These are phyloP conservation scores for Fagopyrum tataricum DNA, from an alignment of 148 eudicot genomes.

Conservation along the genomic window DNA sequence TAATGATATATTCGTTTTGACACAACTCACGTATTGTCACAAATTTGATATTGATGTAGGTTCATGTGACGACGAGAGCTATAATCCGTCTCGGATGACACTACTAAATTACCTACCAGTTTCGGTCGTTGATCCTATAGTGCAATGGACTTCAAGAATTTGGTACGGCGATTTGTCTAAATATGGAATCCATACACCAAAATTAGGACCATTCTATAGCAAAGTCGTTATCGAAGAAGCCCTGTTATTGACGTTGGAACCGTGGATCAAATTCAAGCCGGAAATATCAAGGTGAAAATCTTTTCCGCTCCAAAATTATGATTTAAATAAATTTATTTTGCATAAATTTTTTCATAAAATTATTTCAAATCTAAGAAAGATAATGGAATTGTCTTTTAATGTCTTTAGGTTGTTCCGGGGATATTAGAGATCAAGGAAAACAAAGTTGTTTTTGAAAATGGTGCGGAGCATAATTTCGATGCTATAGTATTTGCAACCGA, in stretches of 20 bases:
- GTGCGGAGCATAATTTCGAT: slow-evolving; percentile 20
- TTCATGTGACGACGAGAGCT: slow-evolving; percentile 24
- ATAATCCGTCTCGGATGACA: slow-evolving; percentile 21
- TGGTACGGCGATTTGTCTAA: slow-evolving; percentile 24
- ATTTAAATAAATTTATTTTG: too few relatives aligned
- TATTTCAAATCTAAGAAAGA: too few relatives aligned
- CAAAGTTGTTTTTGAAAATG: slow-evolving; percentile 20
- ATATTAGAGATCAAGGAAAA: slow-evolving; percentile 18
- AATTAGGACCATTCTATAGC: slow-evolving; percentile 24
- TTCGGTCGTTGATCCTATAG: slow-evolving; percentile 17
- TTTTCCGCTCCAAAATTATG: background rate
- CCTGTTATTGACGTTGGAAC: slow-evolving; percentile 35
- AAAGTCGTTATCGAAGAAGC: slow-evolving; percentile 17
- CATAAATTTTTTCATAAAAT: too few relatives aligned
- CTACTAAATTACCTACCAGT: slow-evolving; percentile 21
- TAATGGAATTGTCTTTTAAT: background rate
- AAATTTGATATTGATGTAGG: slow-evolving; percentile 15
- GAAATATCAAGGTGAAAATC: slow-evolving; percentile 25
- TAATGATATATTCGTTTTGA: background rate
- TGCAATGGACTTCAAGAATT: slow-evolving; percentile 5
- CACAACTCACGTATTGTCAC: too few relatives aligned
- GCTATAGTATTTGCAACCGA: slow-evolving; percentile 33
- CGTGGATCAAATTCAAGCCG: slow-evolving; percentile 15
- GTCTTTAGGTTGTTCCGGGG: slow-evolving; percentile 23
- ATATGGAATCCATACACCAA: slow-evolving; percentile 27